Evolutionary conservation across 345 rosid genomes (phyloP), one percentile per base, ranked within the genome.

Genomic region (Citrus glauca): DNA sequence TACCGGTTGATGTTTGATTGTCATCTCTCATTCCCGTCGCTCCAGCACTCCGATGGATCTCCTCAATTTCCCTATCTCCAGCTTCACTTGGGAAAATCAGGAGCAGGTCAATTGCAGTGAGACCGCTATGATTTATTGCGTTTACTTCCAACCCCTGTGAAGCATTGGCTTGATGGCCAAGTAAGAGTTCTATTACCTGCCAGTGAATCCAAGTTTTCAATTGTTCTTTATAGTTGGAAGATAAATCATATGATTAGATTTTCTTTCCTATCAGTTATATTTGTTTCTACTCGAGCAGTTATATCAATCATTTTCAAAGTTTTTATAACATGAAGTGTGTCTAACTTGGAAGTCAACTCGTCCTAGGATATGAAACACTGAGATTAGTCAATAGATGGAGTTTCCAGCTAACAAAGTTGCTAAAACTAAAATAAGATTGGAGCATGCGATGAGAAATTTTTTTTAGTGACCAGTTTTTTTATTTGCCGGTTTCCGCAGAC

Each of bases 61-160:
- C 91, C 1, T 72, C 69, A 3, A 89, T 85, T 84, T 90, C 91
- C 76, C 87, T 77, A 32, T 91, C 90, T 0, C 91, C 90, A 24
- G 88, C 90, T 86, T 89, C 87, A 24, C 91, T 91, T 17, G 87
- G 89, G 80, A 88, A 85, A 20, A 88, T 88, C 74, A 80, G 74
- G 7, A 87, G 81, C 76, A 88, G 30, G 76, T 87, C 89, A 24
- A 89, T 64, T 4, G 91, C 87, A 33, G 91, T 82, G 62, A 87
- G 91, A 73, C 86, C 83, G 70, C 68, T 84, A 32, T 78, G 69
- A 82, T 88, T 89, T 65, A 57, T 65, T 24, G 86, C 83, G 66
- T 89, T 91, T 69, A 85, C 84, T 62, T 86, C 90, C 70, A 85
- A 40, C 16, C 79, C 2, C 60, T 72, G 65, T 0, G 80, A 76